Conservation (phyloP, 208 protist genomes). For the Sergeia podlipaevii region DNA sequence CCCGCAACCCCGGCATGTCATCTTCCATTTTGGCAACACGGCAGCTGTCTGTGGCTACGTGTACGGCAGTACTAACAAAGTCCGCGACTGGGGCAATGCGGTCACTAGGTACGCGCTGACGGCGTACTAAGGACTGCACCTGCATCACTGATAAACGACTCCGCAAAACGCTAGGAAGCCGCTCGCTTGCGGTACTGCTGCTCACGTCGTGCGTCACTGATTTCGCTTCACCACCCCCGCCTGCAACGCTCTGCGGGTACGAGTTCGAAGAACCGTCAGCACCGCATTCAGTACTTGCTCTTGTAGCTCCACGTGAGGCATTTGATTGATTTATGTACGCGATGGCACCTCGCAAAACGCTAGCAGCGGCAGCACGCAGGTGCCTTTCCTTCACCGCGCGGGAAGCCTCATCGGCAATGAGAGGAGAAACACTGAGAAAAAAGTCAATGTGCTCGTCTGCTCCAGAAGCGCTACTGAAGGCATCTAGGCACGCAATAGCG, state of each 20-base stretch:
- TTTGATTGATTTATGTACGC: background rate
- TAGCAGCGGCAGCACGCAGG: slow-evolving; percentile 53
- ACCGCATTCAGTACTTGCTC: no score
- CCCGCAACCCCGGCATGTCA: slow-evolving; percentile 22
- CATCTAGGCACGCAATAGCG: slow-evolving; percentile 46
- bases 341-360: slow-evolving; percentile 65
- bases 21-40: slow-evolving; percentile 34
- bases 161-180: slow-evolving; percentile 29
- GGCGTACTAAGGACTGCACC: slow-evolving; percentile 2
- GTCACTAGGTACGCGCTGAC: background rate
- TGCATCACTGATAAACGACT: slow-evolving; percentile 27
- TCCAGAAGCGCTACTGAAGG: slow-evolving; percentile 31
- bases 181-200: slow-evolving; percentile 1
- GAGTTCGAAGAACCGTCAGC: no score
- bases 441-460: slow-evolving; percentile 37
- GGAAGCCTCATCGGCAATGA: slow-evolving; percentile 75
- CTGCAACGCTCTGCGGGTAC: no score
- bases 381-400: slow-evolving; percentile 59
- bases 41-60: slow-evolving; percentile 49
- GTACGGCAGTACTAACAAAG: slow-evolving; percentile 65
- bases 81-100: slow-evolving; percentile 41
- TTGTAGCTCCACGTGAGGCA: no score
- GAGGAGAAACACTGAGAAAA: slow-evolving; percentile 34
- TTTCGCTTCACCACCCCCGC: no score
- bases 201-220: no score